Percentiles rank a stretch among this genome's conserved stretches.
Evolutionary conservation across 768 basidiomycete genomes (phyloP).

Genomic region (Rhodotorula babjevae): DNA sequence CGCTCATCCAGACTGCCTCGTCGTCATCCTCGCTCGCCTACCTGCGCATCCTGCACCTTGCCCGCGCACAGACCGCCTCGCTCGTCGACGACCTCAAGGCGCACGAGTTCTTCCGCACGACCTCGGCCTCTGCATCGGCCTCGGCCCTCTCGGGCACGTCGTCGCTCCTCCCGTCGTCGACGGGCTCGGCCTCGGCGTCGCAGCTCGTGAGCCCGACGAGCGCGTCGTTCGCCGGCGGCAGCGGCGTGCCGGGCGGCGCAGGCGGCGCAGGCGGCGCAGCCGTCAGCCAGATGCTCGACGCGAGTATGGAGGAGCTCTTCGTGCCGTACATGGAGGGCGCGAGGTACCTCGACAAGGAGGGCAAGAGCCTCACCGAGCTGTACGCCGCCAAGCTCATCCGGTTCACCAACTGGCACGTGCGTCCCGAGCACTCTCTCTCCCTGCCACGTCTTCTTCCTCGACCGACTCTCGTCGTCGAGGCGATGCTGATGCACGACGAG

Average conservation of each 20-base stretch:
- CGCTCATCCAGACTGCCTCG: slow-evolving; percentile 68
- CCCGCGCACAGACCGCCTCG: slow-evolving; percentile 68
- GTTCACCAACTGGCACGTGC: slow-evolving; percentile 86
- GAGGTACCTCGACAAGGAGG: slow-evolving; percentile 87
- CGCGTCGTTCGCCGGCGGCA: no score
- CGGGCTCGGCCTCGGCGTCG: not conserved
- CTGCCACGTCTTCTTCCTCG: no score
- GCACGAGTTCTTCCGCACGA: slow-evolving; percentile 67
- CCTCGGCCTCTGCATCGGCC: slow-evolving; percentile 43
- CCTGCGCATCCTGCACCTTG: slow-evolving; percentile 80
- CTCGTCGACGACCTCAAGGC: slow-evolving; percentile 87
- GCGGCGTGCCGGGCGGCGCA: not conserved
- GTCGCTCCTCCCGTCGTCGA: not conserved
- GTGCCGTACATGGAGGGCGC: slow-evolving; percentile 87
- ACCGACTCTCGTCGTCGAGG: no score
- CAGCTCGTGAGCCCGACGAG: not conserved
- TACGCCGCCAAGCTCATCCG: slow-evolving; percentile 65
- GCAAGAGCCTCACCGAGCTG: slow-evolving; percentile 69
- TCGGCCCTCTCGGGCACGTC: slow-evolving; percentile 6
- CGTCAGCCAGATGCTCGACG: slow-evolving; percentile 64
- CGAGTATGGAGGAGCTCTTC: slow-evolving; percentile 91
- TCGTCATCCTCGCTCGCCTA: slow-evolving; percentile 82
- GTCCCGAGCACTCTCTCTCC: slow-evolving; percentile 40
- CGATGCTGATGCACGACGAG: no score
- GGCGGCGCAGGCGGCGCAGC: slow-evolving; percentile 50